A percentile compares a stretch with the other conserved stretches of the same genome.
Evolutionary conservation across 345 rosid genomes (phyloP).

Genomic region (Citrus mangshanensis): DNA sequence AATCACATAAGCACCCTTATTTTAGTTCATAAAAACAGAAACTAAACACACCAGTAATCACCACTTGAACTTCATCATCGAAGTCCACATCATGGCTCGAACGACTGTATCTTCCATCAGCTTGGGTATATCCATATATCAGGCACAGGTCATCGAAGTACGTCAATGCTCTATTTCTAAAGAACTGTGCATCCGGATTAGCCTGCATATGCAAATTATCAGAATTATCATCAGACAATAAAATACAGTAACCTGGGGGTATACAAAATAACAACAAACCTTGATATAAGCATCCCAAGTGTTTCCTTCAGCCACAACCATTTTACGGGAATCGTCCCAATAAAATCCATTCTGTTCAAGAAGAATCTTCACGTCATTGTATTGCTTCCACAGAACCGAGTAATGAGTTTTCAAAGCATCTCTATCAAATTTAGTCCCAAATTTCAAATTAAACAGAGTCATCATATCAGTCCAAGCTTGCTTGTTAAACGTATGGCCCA

Average conservation of each 20-base stretch:
- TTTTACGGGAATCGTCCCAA: slow-evolving; percentile 36
- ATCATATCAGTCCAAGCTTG: slow-evolving; percentile 44
- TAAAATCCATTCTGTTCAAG: slow-evolving; percentile 41
- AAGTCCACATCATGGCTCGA: slow-evolving; percentile 53
- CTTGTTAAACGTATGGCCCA: slow-evolving; percentile 41
- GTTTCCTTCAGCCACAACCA: slow-evolving; percentile 31
- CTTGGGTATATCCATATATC: slow-evolving; percentile 46
- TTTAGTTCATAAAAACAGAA: neutral
- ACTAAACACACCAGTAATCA: slow-evolving; percentile 32
- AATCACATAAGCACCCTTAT: slow-evolving; percentile 4
- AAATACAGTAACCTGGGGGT: neutral
- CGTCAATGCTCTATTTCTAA: slow-evolving; percentile 33
- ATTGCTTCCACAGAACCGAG: slow-evolving; percentile 38
- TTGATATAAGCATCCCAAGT: slow-evolving; percentile 33
- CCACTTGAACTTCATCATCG: slow-evolving; percentile 45
- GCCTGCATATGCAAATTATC: slow-evolving; percentile 29
- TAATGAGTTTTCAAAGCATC: slow-evolving; percentile 36
- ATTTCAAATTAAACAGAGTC: slow-evolving; percentile 29
- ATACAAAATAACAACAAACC: slow-evolving; percentile 7
- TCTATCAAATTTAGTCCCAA: slow-evolving; percentile 29
- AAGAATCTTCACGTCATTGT: slow-evolving; percentile 45
- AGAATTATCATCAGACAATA: neutral
- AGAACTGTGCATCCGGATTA: slow-evolving; percentile 40
- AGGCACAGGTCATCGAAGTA: slow-evolving; percentile 46
- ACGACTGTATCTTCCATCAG: slow-evolving; percentile 59